phyloP scores from a whole-genome alignment of 208 protist genomes.

The Wallacemonas sp. region DNA sequence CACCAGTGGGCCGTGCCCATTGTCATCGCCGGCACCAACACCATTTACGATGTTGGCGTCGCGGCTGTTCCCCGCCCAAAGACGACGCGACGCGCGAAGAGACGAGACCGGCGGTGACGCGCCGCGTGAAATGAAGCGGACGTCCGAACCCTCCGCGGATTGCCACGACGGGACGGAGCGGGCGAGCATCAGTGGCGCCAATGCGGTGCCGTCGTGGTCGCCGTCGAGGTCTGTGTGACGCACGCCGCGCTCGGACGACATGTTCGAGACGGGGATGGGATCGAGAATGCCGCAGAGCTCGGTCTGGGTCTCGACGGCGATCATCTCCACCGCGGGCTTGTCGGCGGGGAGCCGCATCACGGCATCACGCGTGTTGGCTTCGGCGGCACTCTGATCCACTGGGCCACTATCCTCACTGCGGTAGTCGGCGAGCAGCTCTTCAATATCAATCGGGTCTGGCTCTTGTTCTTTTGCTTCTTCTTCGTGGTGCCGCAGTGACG shows the following conservation, averaged over 20 bases:
- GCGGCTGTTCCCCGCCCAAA: too few relatives aligned
- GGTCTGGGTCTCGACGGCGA: conserved; percentile 1
- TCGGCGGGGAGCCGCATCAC: too few relatives aligned
- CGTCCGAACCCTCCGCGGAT: conserved; percentile 4
- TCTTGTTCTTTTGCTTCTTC: neutral
- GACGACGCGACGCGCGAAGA: neutral
- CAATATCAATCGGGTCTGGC: neutral
- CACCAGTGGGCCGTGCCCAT: neutral
- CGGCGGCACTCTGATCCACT: too few relatives aligned
- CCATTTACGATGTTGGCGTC: too few relatives aligned
- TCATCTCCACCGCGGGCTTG: neutral
- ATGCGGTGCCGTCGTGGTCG: neutral
- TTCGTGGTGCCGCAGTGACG: too few relatives aligned
- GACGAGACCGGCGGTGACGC: conserved; percentile 2
- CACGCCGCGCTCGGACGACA: neutral
- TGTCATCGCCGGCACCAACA: too few relatives aligned
- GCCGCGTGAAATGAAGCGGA: neutral
- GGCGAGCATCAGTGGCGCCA: neutral
- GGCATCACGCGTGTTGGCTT: too few relatives aligned
- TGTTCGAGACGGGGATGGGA: neutral
- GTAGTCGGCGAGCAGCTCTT: conserved; percentile 7
- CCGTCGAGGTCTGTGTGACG: neutral
- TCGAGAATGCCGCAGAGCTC: neutral
- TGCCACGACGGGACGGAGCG: neutral
- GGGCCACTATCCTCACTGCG: too few relatives aligned